Evolutionary conservation across 441 rosid species (phyloP).

Genomic region (Sinapis alba): DNA sequence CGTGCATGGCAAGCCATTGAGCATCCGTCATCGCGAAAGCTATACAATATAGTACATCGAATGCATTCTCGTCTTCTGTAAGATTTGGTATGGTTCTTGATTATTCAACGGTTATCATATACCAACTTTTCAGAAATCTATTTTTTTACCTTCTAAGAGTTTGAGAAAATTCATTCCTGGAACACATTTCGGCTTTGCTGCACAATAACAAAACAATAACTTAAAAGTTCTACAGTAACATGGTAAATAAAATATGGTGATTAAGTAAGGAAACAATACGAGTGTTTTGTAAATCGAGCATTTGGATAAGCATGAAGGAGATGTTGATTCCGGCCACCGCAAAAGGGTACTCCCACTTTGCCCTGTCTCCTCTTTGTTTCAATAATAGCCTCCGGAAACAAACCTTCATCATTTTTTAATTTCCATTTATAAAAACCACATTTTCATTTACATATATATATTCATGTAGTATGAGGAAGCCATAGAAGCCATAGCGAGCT

Average conservation of each 20-base stretch:
- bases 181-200: slow-evolving; percentile 80
- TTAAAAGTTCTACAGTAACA: background rate
- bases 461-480: background rate
- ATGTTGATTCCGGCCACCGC: slow-evolving; percentile 97
- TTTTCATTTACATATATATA: slow-evolving; percentile 4
- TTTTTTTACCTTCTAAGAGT: slow-evolving; percentile 74
- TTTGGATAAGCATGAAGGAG: slow-evolving; percentile 90
- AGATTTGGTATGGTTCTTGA: background rate
- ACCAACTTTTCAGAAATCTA: background rate
- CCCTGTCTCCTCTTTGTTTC: slow-evolving; percentile 81
- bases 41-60: slow-evolving; percentile 83
- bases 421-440: slow-evolving; percentile 45
- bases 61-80: slow-evolving; percentile 78
- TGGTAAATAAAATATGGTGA: background rate
- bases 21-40: slow-evolving; percentile 98
- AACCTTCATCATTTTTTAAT: slow-evolving; percentile 74
- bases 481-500: background rate
- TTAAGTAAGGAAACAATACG: slow-evolving; percentile 25
- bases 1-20: slow-evolving; percentile 98
- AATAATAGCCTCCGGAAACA: slow-evolving; percentile 88
- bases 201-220: slow-evolving; percentile 12
- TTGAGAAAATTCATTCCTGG: slow-evolving; percentile 77
- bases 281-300: slow-evolving; percentile 87
- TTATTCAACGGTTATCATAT: background rate
- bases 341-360: slow-evolving; percentile 95